Evolutionary conservation across 306 rosid genomes (phyloP), one percentile per base, ranked within the genome.

Genomic region (Gastrolobium villosum): DNA sequence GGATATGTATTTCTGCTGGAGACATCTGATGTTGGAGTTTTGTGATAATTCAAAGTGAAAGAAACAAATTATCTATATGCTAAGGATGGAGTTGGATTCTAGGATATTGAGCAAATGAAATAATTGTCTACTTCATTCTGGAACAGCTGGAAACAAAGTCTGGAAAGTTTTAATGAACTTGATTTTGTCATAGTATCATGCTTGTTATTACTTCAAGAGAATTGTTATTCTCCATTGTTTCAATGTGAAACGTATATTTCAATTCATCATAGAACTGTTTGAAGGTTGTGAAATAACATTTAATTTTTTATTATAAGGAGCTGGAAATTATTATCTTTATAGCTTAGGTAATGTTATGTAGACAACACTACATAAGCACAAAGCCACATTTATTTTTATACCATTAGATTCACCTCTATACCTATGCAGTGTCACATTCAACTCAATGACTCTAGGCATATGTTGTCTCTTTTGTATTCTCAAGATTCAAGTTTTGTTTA

Each of bases 341-440:
- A 3, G 15, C 67, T 62, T 62, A 46, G 0, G 46, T 60, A 60
- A 60, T 35, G 10, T 32, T 5, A 13, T 11, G 5, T 34, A 60
- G 43, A 34, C 67, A 35, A n/a, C 30, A 35, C 37, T 10, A 32
- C 20, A 4, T 7, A 37, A 6, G 8, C 30, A 63, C 37, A 13
- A 48, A 36, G 10, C 1, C 69, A 63, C 13, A 55, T 36, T n/a
- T 63, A 63, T 40, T 2, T 63, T 63, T 15, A 11, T 63, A 15
- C 69, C 13, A 63, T 37, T 10, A 4, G 37, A 41, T 65, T 65
- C 43, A 65, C 52, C 70, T 40, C 13, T 65, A 43, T 41, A 48
- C n/a, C 5, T 13, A 11, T 48, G 54, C 4, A 3, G 6, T 48
- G 2, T 13, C 54, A 48, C 54, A 11, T 48, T 6, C 44, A 46